Percentiles rank a stretch among this genome's conserved stretches.
Conservation (phyloP, 129 eudicot species). For the Gnaphalium uliginosum region DNA sequence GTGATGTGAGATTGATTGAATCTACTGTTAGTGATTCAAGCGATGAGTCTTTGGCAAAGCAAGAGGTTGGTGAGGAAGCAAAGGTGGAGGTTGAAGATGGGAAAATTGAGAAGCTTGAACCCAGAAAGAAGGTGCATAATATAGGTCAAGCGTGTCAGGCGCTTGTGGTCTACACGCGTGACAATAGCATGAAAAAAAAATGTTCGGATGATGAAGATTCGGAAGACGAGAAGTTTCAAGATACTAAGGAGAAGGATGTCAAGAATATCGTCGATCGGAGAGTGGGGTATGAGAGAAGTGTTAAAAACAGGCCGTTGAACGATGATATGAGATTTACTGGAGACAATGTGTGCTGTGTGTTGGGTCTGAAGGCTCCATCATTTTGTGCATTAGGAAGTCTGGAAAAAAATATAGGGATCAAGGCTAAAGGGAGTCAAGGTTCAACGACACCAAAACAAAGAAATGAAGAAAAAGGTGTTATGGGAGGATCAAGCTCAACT, state of each 20-base stretch:
- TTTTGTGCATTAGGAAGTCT: constrained; percentile 29
- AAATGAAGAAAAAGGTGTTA: constrained; percentile 17
- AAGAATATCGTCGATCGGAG: constrained; percentile 8
- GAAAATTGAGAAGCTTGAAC: constrained; percentile 16
- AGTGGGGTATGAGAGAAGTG: constrained; percentile 32
- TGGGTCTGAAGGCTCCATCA: constrained; percentile 47
- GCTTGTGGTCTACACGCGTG: constrained; percentile 34
- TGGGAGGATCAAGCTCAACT: neutral
- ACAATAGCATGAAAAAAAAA: constrained; percentile 8
- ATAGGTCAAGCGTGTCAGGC: constrained; percentile 38
- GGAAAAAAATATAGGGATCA: constrained; percentile 12
- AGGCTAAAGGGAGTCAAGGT: constrained; percentile 13
- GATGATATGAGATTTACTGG: constrained; percentile 18
- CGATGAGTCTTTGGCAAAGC: neutral
- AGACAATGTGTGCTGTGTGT: constrained; percentile 43
- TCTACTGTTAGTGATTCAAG: constrained; percentile 9
- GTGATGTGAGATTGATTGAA: constrained; percentile 23
- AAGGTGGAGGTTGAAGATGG: constrained; percentile 15
- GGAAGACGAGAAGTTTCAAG: constrained; percentile 7
- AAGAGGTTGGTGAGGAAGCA: constrained; percentile 29
- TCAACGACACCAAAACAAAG: constrained; percentile 25
- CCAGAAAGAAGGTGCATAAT: constrained; percentile 10
- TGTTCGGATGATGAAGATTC: constrained; percentile 29
- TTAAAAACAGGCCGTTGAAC: constrained; percentile 5
- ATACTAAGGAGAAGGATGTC: constrained; percentile 15